phyloP scores from a whole-genome alignment of 768 basidiomycete genomes.

The Flagelloscypha sp. region DNA sequence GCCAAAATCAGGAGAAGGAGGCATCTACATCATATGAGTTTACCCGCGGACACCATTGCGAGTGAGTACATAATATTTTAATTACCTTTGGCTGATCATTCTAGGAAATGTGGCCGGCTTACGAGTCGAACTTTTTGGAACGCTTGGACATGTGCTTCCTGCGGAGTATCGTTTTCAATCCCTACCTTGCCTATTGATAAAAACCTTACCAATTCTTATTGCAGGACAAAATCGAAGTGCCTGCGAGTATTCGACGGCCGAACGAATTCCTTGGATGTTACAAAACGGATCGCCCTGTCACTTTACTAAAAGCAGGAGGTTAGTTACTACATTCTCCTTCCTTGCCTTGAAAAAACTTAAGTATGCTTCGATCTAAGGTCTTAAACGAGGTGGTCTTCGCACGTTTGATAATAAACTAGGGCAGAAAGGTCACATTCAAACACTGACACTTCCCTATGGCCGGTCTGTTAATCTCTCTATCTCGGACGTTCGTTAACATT shows the following conservation, averaged over 20 bases:
- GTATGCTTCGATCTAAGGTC: conserved; percentile 18
- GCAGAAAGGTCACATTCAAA: conserved; percentile 24
- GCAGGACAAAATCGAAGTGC: conserved; percentile 17
- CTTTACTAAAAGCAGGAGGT: neutral
- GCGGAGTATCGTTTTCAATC: conserved; percentile 32
- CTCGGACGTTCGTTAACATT: neutral
- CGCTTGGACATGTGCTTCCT: conserved; percentile 59
- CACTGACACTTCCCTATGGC: conserved; percentile 40
- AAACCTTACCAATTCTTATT: neutral
- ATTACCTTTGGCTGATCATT: conserved; percentile 2
- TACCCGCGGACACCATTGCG: conserved; percentile 67
- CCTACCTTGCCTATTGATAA: neutral
- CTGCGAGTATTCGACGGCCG: conserved; percentile 23
- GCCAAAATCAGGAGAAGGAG: too few relatives aligned
- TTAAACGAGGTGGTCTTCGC: conserved; percentile 15
- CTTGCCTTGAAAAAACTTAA: neutral
- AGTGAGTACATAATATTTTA: conserved; percentile 32
- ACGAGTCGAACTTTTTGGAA: too few relatives aligned
- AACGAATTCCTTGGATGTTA: conserved; percentile 25
- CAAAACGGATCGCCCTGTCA: conserved; percentile 12
- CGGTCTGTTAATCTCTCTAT: conserved; percentile 25
- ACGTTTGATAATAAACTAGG: conserved; percentile 17
- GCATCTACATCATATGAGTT: conserved; percentile 49
- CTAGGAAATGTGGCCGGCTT: too few relatives aligned
- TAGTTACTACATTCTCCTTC: conserved; percentile 1